Evolutionary conservation across 2,329 filamentous ascomycete species (phyloP), one percentile per base, ranked within the genome.

Genomic region (Ceratocystis alfenasii): DNA sequence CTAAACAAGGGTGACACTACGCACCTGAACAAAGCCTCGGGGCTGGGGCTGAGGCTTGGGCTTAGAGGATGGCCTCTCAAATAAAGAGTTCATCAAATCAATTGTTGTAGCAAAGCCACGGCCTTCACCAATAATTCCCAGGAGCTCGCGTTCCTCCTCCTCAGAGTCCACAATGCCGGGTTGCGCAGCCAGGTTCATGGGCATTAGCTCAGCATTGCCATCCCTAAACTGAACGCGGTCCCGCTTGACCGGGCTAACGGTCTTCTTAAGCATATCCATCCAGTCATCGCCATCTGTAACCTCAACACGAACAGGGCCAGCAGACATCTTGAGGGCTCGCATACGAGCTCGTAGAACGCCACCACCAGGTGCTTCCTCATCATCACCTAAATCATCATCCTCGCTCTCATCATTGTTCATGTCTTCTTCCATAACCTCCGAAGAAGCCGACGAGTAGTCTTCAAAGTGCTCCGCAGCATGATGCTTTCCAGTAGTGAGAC

Each of bases 31-130:
- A 76, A 93, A 89, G 73, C 89, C 88, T 77, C 84, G 84, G 71
- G 46, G 15, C 50, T 65, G 79, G 75, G 70, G 15, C 50, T 65
- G 79, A 75, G 70, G 78, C 73, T 45, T 79, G 76, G 69, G 78
- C 79, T 72, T 81, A 80, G 79, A 80, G 77, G 83, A 85, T 69
- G 85, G 81, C 75, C 87, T 84, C 74, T 89, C 88, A 76, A 95
- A 96, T 66, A 96, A 79, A 61, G 90, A 95, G 74, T 95, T 93
- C 90, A 96, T 96, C 74, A 96, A 79, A 78, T 96, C 94, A 76
- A 97, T 95, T 72, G 89, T 92, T 22, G 88, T 96, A 22, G 86
- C 83, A 75, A 96, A 93, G 0, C 87, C 87, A 69, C 84, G 83
- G 65, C 81, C 79, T 70, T 83, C 81, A 48, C 76, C 75, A 70